Evolutionary conservation across 495 filamentous ascomycete species (phyloP), one percentile per base, ranked within the genome.

Genomic region (Paragyromitra xinjiangensis): DNA sequence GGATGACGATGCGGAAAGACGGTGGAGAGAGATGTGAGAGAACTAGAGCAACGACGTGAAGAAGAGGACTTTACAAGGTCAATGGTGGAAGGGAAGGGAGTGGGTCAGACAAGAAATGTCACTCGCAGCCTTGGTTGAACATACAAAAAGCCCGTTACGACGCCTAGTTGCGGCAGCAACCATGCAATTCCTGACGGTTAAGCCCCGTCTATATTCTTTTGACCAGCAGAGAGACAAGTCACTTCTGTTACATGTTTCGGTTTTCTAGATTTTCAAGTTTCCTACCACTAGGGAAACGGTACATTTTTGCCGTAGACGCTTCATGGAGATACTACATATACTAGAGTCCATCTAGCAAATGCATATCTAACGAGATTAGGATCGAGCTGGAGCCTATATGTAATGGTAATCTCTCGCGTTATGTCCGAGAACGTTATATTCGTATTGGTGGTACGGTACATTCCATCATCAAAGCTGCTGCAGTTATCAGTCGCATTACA

Each of bases 71-170:
- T n/a, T 6, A 51, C 19, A 51, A 51, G 48, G 48, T 22, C 0
- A 16, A 42, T 63, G 59, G n/a, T 19, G 12, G 59, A 42, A 63
- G 12, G 39, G 16, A 65, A 65, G 4, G 12, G 42, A 48, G 63
- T 9, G 24, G 24, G 22, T 19, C 34, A 19, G 44, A 64, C 61
- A 64, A 44, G 37, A 64, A 6, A 40, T 48, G 42, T 19, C 19
- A 64, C 59, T 26, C 62, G 19, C 22, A 16, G 62, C 12, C n/a
- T n/a, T 51, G 0, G 5, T 24, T 37, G 3, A 8, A 44, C 53
- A 44, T 44, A 1, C n/a, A 51, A 51, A 19, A 56, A 56, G 24
- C 19, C 9, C 3, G 22, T 26, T 56, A 6, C 39, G 5, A 19
- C n/a, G 37, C 16, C 59, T 24, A 24, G 59, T 19, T 24, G 16